Conservation (phyloP, 345 rosid genomes). For the Populus simonii region DNA sequence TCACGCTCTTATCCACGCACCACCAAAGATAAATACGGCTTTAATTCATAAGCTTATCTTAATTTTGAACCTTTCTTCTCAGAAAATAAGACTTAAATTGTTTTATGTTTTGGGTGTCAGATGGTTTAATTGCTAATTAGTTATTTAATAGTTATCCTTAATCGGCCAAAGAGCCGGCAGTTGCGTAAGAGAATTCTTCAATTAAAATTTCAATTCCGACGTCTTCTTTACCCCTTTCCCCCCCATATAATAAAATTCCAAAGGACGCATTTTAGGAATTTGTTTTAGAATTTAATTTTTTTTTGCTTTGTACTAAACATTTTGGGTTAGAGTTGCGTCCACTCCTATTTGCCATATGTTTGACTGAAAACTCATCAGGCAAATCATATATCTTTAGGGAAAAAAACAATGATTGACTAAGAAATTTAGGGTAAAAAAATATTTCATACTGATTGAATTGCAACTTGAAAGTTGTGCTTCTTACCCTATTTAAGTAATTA, state of each 20-base stretch:
- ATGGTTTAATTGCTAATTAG: too few species aligned
- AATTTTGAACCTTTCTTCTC: too few species aligned
- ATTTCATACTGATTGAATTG: background rate
- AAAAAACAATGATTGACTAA: background rate
- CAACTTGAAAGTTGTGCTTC: background rate
- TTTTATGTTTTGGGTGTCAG: background rate
- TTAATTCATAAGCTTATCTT: too few species aligned
- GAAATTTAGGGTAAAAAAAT: background rate
- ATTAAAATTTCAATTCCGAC: too few species aligned
- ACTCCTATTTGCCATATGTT: background rate
- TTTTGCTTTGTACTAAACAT: background rate
- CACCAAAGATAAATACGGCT: too few species aligned
- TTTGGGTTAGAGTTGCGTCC: background rate
- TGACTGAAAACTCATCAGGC: too few species aligned
- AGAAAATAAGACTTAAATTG: background rate
- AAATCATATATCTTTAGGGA: too few species aligned
- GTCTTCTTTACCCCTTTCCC: too few species aligned
- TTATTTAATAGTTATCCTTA: background rate
- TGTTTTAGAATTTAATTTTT: background rate
- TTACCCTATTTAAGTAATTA: background rate
- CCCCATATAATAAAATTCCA: too few species aligned
- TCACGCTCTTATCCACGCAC: too few species aligned
- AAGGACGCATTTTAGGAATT: background rate
- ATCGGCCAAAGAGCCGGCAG: background rate
- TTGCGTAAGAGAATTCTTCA: background rate